Evolutionary conservation across 2,329 filamentous ascomycete species (phyloP).

Genomic region (Tolypocladium paradoxum): DNA sequence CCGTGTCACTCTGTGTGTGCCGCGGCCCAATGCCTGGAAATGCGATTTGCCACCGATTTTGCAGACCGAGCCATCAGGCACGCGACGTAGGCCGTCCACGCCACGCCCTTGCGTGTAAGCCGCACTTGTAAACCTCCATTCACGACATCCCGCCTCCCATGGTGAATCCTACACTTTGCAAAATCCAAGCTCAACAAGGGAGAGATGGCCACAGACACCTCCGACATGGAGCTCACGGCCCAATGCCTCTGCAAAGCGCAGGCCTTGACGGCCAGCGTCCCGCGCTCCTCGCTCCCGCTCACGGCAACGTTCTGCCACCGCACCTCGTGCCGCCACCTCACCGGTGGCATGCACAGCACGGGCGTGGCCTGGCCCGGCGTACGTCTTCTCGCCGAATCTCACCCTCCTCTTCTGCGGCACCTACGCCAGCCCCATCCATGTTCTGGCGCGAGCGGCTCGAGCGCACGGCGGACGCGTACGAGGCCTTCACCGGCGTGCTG

Average conservation of each 20-base stretch:
- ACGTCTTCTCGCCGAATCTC: conserved; percentile 20
- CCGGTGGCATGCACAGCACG: conserved; percentile 30
- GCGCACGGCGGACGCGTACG: background rate
- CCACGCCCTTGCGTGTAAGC: background rate
- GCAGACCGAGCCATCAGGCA: too few species aligned
- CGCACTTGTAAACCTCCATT: background rate
- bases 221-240: background rate
- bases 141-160: background rate
- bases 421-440: conserved; percentile 30
- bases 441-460: conserved; percentile 21
- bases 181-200: background rate
- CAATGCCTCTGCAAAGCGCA: conserved; percentile 33
- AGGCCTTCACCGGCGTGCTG: background rate
- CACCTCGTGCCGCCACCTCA: conserved; percentile 33
- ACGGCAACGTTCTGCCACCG: conserved; percentile 33
- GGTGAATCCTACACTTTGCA: background rate
- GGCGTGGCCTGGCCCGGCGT: conserved; percentile 28
- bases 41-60: too few species aligned
- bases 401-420: conserved; percentile 28
- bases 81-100: too few species aligned
- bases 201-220: background rate
- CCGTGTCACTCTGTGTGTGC: too few species aligned
- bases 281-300: conserved; percentile 27
- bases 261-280: conserved; percentile 24
- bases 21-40: too few species aligned